Base-by-base conservation (phyloP, 306 rosid genomes). In the Hippophae tibetana region DNA sequence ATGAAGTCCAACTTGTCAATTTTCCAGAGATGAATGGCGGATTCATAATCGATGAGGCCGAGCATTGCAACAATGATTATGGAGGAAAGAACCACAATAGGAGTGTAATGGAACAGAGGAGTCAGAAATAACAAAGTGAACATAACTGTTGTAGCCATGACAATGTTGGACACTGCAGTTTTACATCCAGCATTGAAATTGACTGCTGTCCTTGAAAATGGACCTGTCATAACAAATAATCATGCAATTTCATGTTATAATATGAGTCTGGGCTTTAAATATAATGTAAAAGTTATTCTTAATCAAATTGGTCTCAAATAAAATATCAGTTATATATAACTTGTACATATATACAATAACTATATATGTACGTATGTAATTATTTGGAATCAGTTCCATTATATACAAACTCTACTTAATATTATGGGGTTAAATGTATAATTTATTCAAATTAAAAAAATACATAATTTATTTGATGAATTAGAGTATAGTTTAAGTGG, bases 141-240 rank as follows among this genome's bases (percentile, higher is more conserved):
- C 84, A 79, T 71, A 72, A 79, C 57, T 10, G 74, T 69, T n/a
- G 54, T 41, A 13, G 84, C 69, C 84, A 79, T 79, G 26, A 79
- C 75, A 8, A 79, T 63, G 44, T 79, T 79, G 1, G 84, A 79
- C 25, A 75, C 72, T 13, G 74, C 73, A 13, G 78, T 79, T 60
- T 79, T 74, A 65, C 84, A 74, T 64, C 84, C 84, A 42, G 84
- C 80, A n/a, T 79, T 79, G 70, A 75, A 71, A 61, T 79, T 79
- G 60, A 79, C 84, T 0, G 84, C 84, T 31, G 54, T 62, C 56
- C 84, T 57, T 0, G 84, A 79, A 65, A 79, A 79, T 8, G 84
- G 84, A 9, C 84, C 84, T 79, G 44, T 45, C 13, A 38, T 7
- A 8, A 14, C 23, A 10, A 61, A 9, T 8, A 3, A 31, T 31